Evolutionary conservation across 805 yeast genomes (phyloP), one percentile per base, ranked within the genome.

Genomic region (Candida chauliodis): DNA sequence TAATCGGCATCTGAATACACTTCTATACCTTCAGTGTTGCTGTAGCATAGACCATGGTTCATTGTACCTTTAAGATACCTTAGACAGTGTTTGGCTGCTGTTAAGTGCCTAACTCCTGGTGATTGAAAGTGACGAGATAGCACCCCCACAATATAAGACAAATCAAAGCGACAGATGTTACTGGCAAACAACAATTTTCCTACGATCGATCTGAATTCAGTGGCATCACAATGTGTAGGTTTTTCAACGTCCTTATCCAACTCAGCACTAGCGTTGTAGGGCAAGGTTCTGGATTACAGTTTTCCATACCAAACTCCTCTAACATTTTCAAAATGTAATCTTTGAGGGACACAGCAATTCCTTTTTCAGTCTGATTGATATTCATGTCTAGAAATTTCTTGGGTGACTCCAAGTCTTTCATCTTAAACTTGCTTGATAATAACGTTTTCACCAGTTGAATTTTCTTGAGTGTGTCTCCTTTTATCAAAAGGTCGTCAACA

Each of bases 1-100:
- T 45, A 47, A 27, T 43, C 47, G 8, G 52, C 45, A 40, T 46
- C 52, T 7, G 38, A 26, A 27, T 32, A 46, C 5, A 43, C 47
- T 4, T 30, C 36, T 5, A 47, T 28, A 2, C 18, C n/a, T 6
- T 16, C 9, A 8, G 7, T 3, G 8, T 15, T 28, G 2, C 4
- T 22, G 19, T 28, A 16, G 3, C 21, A 18, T 8, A 31, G 36
- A 28, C 24, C 33, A 10, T 18, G 14, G 10, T 23, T 26, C n/a
- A 16, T 8, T n/a, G 50, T 40, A 3, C 50, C 50, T 36, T 44
- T 38, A 14, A 46, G 14, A 24, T 48, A 49, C 17, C 46, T 24
- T 7, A 42, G 31, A 21, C 24, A 21, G 24, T 21, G 24, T 21
- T 21, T 21, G 24, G 24, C 24, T 11, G 34, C 34, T 11, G 17